A percentile compares a stretch with the other conserved stretches of the same genome.
These are phyloP conservation scores for Plenodomus tracheiphilus DNA, from an alignment of 2,329 filamentous ascomycete species.

Conservation along the genomic window DNA sequence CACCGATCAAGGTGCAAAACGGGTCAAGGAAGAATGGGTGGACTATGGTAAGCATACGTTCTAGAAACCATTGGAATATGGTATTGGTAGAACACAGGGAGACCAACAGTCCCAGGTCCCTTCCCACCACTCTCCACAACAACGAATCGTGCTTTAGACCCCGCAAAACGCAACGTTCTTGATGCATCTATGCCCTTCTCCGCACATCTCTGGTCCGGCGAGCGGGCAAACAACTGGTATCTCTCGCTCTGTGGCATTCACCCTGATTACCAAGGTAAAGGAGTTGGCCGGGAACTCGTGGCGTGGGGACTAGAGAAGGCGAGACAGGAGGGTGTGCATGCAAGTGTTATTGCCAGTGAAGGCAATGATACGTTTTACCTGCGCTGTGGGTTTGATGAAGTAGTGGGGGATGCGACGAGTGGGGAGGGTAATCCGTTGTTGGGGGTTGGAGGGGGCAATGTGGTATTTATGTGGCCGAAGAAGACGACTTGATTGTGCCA, in stretches of 20 bases:
- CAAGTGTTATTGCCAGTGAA: constrained; percentile 46
- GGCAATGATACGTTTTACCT: constrained; percentile 49
- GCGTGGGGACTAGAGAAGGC: constrained; percentile 48
- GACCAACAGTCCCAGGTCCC: constrained; percentile 1
- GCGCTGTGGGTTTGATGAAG: constrained; percentile 40
- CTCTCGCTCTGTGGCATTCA: constrained; percentile 46
- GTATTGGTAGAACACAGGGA: no score
- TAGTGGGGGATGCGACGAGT: constrained; percentile 36
- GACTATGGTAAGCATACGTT: constrained; percentile 12
- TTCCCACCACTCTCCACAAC: constrained; percentile 10
- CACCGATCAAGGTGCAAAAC: constrained; percentile 16
- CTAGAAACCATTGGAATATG: no score
- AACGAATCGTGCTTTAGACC: constrained; percentile 27
- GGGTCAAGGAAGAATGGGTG: constrained; percentile 10
- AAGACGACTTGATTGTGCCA: background rate
- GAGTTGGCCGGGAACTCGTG: constrained; percentile 46
- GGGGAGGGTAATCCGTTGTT: constrained; percentile 39
- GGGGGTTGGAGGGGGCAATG: constrained; percentile 33
- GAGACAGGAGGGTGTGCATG: constrained; percentile 42
- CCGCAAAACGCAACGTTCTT: constrained; percentile 16
- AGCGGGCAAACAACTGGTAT: constrained; percentile 44
- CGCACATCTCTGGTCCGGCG: constrained; percentile 22
- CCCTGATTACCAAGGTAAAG: constrained; percentile 46
- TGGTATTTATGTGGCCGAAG: constrained; percentile 38
- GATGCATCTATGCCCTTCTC: constrained; percentile 12